A percentile compares a stretch with the other conserved stretches of the same genome.
These are phyloP conservation scores for Aureoboletus auriporus DNA, from an alignment of 768 basidiomycete genomes.

Conservation along the genomic window DNA sequence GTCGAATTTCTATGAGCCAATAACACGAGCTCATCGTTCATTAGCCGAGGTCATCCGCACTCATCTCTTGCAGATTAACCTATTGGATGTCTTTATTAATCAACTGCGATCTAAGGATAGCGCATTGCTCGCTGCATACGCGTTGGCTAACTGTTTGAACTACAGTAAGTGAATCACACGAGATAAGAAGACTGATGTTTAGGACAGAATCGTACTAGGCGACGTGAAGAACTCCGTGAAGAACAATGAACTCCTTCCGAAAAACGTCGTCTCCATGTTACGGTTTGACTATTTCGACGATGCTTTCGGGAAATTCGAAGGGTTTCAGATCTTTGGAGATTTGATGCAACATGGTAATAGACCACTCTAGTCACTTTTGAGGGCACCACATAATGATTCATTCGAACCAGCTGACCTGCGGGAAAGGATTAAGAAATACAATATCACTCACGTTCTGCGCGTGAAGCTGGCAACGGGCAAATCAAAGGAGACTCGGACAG, in stretches of 20 bases:
- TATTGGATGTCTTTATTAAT: constrained; percentile 9
- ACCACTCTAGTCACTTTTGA: no score
- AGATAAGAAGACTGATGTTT: not conserved
- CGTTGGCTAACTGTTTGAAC: constrained; percentile 2
- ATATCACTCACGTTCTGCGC: constrained; percentile 2
- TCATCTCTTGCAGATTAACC: constrained; percentile 2
- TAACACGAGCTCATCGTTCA: not conserved
- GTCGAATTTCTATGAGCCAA: not conserved
- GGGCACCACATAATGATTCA: not conserved
- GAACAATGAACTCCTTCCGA: not conserved
- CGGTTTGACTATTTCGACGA: constrained; percentile 6
- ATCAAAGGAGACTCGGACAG: constrained; percentile 3
- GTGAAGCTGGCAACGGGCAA: not conserved
- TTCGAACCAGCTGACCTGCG: not conserved
- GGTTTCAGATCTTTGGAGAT: constrained; percentile 2
- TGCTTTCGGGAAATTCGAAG: not conserved
- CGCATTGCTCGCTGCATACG: constrained; percentile 19
- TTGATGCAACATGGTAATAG: constrained; percentile 4
- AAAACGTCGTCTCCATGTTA: constrained; percentile 3
- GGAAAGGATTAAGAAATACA: not conserved
- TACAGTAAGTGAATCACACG: not conserved
- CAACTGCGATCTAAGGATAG: constrained; percentile 12
- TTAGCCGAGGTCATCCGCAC: constrained; percentile 2
- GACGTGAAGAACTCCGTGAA: constrained; percentile 3
- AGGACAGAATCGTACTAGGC: not conserved